These are phyloP conservation scores for Cucurbita pepo DNA, from an alignment of 306 rosid species.

Conservation along the genomic window DNA sequence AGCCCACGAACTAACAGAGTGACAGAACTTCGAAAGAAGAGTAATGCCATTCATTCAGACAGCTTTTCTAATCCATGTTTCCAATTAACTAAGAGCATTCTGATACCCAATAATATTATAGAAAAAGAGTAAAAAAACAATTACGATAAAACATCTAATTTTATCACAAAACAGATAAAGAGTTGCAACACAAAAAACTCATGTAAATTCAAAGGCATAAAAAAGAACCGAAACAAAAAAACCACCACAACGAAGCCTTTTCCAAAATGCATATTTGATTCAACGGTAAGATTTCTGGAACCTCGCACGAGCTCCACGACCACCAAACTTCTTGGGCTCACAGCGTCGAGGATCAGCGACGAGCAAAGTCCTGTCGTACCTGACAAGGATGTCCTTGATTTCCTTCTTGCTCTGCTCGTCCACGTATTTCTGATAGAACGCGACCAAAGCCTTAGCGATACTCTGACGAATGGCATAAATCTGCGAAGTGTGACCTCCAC, in stretches of 20 bases:
- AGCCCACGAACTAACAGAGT: not conserved
- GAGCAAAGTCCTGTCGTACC: slow-evolving; percentile 60
- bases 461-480: slow-evolving; percentile 80
- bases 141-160: not conserved
- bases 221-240: not conserved
- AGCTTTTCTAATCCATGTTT: not conserved
- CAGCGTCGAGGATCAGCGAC: slow-evolving; percentile 81
- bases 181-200: not conserved
- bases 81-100: not conserved
- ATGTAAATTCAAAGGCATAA: not conserved
- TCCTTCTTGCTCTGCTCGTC: slow-evolving; percentile 93
- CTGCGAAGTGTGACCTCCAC: slow-evolving; percentile 80
- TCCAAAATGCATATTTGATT: not conserved
- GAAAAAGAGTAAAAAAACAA: not conserved
- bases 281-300: slow-evolving; percentile 93
- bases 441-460: slow-evolving; percentile 65
- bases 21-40: not conserved
- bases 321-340: slow-evolving; percentile 91
- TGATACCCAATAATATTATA: not conserved
- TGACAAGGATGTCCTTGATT: slow-evolving; percentile 60
- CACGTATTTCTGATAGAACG: slow-evolving; percentile 71
- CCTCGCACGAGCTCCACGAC: slow-evolving; percentile 81
- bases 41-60: not conserved
- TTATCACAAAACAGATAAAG: not conserved
- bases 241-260: not conserved